Evolutionary conservation across 2,329 filamentous ascomycete genomes (phyloP).

Genomic region (Sporothrix inflata): DNA sequence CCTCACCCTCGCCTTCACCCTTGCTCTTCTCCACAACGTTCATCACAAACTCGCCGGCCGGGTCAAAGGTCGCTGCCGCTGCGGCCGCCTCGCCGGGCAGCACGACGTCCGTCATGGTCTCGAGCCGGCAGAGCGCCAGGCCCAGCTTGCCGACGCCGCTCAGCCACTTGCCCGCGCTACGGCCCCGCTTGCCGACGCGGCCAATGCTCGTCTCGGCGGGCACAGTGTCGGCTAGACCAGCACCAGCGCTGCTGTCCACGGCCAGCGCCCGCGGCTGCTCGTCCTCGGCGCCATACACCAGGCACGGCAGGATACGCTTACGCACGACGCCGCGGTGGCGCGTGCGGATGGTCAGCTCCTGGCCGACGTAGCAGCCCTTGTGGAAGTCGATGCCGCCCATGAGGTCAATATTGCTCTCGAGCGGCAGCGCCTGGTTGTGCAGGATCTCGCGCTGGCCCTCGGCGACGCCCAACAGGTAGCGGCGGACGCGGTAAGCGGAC

Average conservation of each 20-base stretch:
- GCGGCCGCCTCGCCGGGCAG: constrained; percentile 68
- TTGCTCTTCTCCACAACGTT: constrained; percentile 20
- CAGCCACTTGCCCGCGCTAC: constrained; percentile 81
- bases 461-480: constrained; percentile 79
- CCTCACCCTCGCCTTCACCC: constrained; percentile 45
- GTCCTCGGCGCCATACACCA: constrained; percentile 63
- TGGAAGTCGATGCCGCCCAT: constrained; percentile 86
- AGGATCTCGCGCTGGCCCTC: constrained; percentile 84
- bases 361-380: constrained; percentile 96
- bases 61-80: constrained; percentile 62
- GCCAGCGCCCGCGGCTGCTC: constrained; percentile 39
- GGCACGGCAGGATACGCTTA: constrained; percentile 82
- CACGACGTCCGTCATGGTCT: constrained; percentile 83
- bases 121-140: constrained; percentile 81
- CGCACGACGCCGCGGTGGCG: constrained; percentile 92
- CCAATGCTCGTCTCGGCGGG: constrained; percentile 55
- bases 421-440: constrained; percentile 72
- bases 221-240: constrained; percentile 42
- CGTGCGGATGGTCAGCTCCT: constrained; percentile 94
- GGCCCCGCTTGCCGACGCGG: constrained; percentile 59
- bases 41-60: constrained; percentile 65
- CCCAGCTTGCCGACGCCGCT: constrained; percentile 78
- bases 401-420: constrained; percentile 87
- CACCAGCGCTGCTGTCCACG: constrained; percentile 49
- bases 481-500: constrained; percentile 70